Conservation (phyloP, 176 grass and related monocot genomes). For the Phoenix dactylifera region DNA sequence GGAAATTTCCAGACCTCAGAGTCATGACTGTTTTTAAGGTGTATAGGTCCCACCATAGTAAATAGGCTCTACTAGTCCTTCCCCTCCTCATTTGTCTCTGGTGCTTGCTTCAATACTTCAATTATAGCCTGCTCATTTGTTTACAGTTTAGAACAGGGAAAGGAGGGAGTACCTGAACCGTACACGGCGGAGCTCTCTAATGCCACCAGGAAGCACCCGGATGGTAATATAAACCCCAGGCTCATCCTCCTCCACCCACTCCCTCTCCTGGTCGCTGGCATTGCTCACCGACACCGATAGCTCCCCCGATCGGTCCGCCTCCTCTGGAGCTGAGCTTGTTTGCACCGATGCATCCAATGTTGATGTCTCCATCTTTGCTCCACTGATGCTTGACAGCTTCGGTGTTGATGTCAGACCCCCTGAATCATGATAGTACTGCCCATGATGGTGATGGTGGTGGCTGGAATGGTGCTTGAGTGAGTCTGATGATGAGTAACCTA, state of each 20-base stretch:
- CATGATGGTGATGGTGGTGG: slow-evolving; percentile 27
- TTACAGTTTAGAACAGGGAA: no score
- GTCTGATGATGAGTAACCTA: slow-evolving; percentile 76
- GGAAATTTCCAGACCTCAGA: no score
- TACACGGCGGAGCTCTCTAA: slow-evolving; percentile 80
- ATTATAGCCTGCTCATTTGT: no score
- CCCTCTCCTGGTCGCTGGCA: slow-evolving; percentile 80
- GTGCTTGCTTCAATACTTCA: no score
- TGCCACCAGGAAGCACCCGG: slow-evolving; percentile 60
- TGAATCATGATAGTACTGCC: slow-evolving; percentile 40
- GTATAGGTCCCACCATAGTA: no score
- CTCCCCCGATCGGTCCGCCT: slow-evolving; percentile 60
- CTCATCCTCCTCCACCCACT: slow-evolving; percentile 94
- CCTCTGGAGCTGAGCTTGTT: slow-evolving; percentile 75
- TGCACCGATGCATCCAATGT: slow-evolving; percentile 62
- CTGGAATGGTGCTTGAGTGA: slow-evolving; percentile 47
- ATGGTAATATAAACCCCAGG: slow-evolving; percentile 97
- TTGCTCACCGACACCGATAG: slow-evolving; percentile 75
- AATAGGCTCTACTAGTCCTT: no score
- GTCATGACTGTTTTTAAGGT: no score
- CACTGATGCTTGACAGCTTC: slow-evolving; percentile 89
- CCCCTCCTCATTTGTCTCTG: no score
- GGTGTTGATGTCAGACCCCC: slow-evolving; percentile 51
- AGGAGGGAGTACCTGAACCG: slow-evolving; percentile 54
- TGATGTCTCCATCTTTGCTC: slow-evolving; percentile 64